Percentiles rank a stretch among this genome's conserved stretches.
Evolutionary conservation across 768 basidiomycete species (phyloP).

Genomic region (Lactarius trivialis): DNA sequence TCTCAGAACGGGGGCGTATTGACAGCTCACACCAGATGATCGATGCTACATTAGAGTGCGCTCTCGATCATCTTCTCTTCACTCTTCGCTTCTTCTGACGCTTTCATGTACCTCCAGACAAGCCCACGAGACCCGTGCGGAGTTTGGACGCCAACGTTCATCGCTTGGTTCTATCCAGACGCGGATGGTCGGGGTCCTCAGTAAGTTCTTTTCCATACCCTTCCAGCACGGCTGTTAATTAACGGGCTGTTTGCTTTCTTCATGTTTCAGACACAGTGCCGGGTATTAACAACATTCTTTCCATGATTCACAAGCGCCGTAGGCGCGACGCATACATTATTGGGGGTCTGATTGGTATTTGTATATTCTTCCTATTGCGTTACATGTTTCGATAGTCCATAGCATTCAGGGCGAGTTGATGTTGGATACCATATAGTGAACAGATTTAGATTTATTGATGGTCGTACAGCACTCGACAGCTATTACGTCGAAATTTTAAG

Average conservation of each 20-base stretch:
- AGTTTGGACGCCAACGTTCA: constrained; percentile 77
- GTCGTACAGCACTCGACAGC: background rate
- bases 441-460: background rate
- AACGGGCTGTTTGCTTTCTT: background rate
- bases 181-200: constrained; percentile 76
- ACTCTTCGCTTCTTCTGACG: constrained; percentile 3
- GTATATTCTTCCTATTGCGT: constrained; percentile 55
- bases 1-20: constrained; percentile 83
- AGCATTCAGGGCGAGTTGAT: background rate
- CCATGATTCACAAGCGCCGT: constrained; percentile 89
- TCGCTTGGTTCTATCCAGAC: constrained; percentile 74
- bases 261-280: constrained; percentile 67
- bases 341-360: constrained; percentile 82
- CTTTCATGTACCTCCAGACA: constrained; percentile 47
- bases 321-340: constrained; percentile 86
- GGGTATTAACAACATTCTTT: constrained; percentile 85
- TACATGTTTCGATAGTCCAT: constrained; percentile 35
- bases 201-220: constrained; percentile 39
- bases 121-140: constrained; percentile 93
- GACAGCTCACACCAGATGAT: constrained; percentile 94
- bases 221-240: background rate
- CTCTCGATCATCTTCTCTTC: constrained; percentile 3
- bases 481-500: background rate
- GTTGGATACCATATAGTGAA: constrained; percentile 12
- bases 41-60: constrained; percentile 83